Base-by-base conservation (phyloP, 805 yeast species). In the Vanderwaltozyma polyspora region DNA sequence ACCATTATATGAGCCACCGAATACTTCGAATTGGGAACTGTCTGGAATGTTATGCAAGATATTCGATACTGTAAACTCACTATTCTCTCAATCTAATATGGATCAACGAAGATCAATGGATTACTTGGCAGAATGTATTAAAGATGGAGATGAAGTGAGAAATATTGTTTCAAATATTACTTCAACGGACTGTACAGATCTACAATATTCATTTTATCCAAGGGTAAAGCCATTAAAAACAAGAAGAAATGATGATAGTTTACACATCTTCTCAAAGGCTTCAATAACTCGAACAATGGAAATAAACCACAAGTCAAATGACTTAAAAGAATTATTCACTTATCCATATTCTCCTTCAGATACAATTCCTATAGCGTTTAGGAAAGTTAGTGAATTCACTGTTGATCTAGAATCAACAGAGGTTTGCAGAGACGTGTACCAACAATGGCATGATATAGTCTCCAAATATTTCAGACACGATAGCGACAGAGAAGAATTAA, bases 401-500 rank as follows among this genome's bases (percentile, higher is more conserved):
- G 22, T 50, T 1, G 32, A 39, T 4, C 29, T 56, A 6, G 33
- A 45, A 12, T 39, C 44, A 3, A 51, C 54, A n/a, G 60, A 57
- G 28, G 44, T 46, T 19, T 37, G 45, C 25, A 46, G 61, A 37
- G 48, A 47, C 29, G 48, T 52, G 11, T 50, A 47, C 35, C 50
- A 44, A 29, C 39, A 49, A 12, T 56, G 57, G 64, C 49, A 46
- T 22, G 45, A 48, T 5, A 44, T 57, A 32, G 57, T 62, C 1
- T 46, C 57, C 2, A 58, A 39, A 29, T 41, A 42, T 21, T 46
- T 62, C 12, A 44, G 52, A 29, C 56, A 51, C 11, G 79, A 73
- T 39, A 38, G 43, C 7, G 79, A 73, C 25, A 59, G 74, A 39
- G 74, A 68, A 28, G 78, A 72, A 28, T 46, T 74, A 32, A 60